Base-by-base conservation (phyloP, 345 rosid species). In the Rhizophora apiculata region DNA sequence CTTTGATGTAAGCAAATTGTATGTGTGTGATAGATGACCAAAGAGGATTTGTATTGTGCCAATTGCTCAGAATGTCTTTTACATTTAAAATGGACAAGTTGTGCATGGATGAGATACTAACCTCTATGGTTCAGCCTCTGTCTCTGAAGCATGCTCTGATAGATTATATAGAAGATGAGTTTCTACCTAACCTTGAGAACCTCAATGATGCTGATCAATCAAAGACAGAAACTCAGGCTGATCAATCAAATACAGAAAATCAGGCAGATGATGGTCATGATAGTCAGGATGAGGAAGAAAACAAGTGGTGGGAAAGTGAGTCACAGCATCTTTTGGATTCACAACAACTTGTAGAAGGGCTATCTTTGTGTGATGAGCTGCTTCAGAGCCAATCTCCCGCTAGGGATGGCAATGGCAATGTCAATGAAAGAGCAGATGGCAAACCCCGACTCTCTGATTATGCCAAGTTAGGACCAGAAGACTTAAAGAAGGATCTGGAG, bases 281-380 rank as follows among this genome's bases (percentile, higher is more conserved):
- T 67, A 66, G 80, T 71, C 65, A 72, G 62, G 79, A 60, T 19
- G 96, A 80, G 77, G 96, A 90, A 65, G 83, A 84, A 2, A 65
- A 73, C 16, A 90, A 84, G 71, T 95, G 96, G 97, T 83, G 88
- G 86, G 99, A 91, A 62, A 79, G 89, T 34, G 97, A 76, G 68
- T 89, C 95, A 6, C 96, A 92, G 77, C 70, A 72, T 71, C 61
- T 92, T 74, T 78, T 90, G 83, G 74, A 90, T 71, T 92, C 99
- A 1, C 96, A 95, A 48, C 99, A 95, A 81, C 89, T 95, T 19
- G 97, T 86, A 72, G 97, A 92, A 85, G 92, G 89, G 32, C 82
- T 95, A 71, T 89, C 96, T 72, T 73, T 95, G 51, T 92, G 96
- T 2, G 96, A 86, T 7, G 99, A 95, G 60, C 52, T 95, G 59